Evolutionary conservation across 179 eudicot genomes (phyloP).

Genomic region (Beta lomatogona): DNA sequence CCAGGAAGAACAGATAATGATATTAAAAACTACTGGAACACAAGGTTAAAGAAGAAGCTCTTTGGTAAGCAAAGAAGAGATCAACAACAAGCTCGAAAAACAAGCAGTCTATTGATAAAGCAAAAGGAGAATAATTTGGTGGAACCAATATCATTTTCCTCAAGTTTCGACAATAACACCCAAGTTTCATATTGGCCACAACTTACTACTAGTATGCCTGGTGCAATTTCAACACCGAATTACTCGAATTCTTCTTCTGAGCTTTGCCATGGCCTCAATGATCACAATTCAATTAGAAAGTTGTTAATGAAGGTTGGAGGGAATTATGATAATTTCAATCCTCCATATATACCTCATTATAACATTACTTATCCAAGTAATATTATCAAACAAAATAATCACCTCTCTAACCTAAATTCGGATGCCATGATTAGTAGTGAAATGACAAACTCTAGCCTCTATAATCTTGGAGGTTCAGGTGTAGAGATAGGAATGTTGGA

Average conservation of each 20-base stretch:
- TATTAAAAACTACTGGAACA: constrained; percentile 47
- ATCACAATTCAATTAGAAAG: constrained; percentile 51
- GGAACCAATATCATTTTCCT: constrained; percentile 20
- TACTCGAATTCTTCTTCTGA: constrained; percentile 19
- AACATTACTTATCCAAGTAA: constrained; percentile 1
- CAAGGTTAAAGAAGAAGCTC: constrained; percentile 43
- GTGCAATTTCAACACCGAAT: constrained; percentile 16
- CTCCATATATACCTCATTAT: constrained; percentile 23
- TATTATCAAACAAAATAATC: not conserved
- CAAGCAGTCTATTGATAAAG: constrained; percentile 28
- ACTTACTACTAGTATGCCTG: constrained; percentile 13
- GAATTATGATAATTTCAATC: constrained; percentile 9
- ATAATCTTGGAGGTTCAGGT: constrained; percentile 13
- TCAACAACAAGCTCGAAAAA: constrained; percentile 37
- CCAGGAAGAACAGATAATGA: constrained; percentile 52
- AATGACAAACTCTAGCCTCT: constrained; percentile 22
- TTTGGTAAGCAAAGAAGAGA: constrained; percentile 59
- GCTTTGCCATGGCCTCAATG: constrained; percentile 33
- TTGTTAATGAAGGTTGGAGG: constrained; percentile 63
- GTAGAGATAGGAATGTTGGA: constrained; percentile 22
- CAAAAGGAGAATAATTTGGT: constrained; percentile 30
- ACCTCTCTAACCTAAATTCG: not conserved
- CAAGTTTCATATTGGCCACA: constrained; percentile 28
- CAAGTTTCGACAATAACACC: constrained; percentile 6
- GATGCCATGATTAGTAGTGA: constrained; percentile 9